Evolutionary conservation across 495 filamentous ascomycete genomes (phyloP), one percentile per base, ranked within the genome.

Genomic region (Talaromyces thailandensis): DNA sequence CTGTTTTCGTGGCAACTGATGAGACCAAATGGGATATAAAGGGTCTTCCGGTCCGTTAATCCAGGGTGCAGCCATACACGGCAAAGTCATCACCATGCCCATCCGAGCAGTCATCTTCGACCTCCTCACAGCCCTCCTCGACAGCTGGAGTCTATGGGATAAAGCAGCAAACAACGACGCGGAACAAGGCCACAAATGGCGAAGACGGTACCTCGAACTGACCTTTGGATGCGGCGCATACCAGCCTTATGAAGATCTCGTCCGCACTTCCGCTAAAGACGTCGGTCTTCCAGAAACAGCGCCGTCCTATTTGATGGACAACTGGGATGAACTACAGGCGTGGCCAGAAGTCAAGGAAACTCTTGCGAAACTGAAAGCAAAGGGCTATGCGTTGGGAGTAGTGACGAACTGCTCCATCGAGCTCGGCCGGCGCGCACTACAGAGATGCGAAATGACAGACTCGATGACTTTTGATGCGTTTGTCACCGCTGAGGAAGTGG

Each of bases 21-120:
- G 35, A 14, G 6, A 14, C 14, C 35, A 40, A 6, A 3, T 40
- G 9, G 12, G 9, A 40, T 40, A 40, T 16, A 40, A 16, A 40
- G 14, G 14, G 2, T 14, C 11, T 35, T 12, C 14, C 16, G 14
- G 35, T 40, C 35, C 35, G 35, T 14, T 40, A 50, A 14, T 40
- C 35, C 14, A 40, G 35, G 3, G 35, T 40, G 31, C 51, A 28
- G n/a, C 51, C 21, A 55, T 25, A 25, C 51, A 16, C 51, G 3
- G 31, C 48, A 57, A 57, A 3, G 16, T 12, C 16, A 48, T 29
- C n/a, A 37, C 28, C 18, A 70, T 69, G 70, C 60, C 58, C 40
- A 66, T 66, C 12, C 70, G 70, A 62, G 72, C 66, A 35, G 64
- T 75, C 18, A 60, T 73, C 31, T 73, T 75, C 61, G 72, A 75